Percentiles rank a stretch among this genome's conserved stretches.
Conservation (phyloP, 2,329 filamentous ascomycete species). For the Pseudogymnoascus sp. region DNA sequence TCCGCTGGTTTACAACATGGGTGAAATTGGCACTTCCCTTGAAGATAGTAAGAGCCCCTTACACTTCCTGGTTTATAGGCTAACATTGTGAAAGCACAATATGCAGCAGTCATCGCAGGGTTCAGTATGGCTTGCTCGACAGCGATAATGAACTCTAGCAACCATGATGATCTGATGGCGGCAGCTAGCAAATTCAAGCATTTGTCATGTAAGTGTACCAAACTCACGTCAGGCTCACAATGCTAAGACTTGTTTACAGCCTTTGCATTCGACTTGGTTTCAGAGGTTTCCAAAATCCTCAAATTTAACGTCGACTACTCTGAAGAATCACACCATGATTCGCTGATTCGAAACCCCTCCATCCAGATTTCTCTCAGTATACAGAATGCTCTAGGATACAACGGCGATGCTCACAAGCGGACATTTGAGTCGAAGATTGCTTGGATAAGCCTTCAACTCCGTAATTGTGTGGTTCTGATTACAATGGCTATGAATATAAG, state of each 20-base stretch:
- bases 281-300: slow-evolving; percentile 62
- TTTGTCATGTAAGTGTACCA: slow-evolving; percentile 17
- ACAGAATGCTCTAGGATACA: slow-evolving; percentile 71
- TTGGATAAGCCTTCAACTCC: slow-evolving; percentile 67
- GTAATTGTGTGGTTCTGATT: slow-evolving; percentile 62
- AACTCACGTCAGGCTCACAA: background rate
- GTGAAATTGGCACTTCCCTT: slow-evolving; percentile 43
- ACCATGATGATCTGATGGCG: slow-evolving; percentile 67
- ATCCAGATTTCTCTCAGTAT: slow-evolving; percentile 74
- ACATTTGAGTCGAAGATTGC: slow-evolving; percentile 67
- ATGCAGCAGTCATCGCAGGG: slow-evolving; percentile 54
- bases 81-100: slow-evolving; percentile 39
- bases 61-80: slow-evolving; percentile 9
- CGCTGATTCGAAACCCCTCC: slow-evolving; percentile 64
- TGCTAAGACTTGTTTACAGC: slow-evolving; percentile 34
- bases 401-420: slow-evolving; percentile 54
- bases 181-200: slow-evolving; percentile 42
- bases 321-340: slow-evolving; percentile 64
- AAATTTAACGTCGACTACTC: slow-evolving; percentile 77
- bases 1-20: slow-evolving; percentile 44
- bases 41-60: slow-evolving; percentile 41
- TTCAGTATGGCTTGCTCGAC: slow-evolving; percentile 49
- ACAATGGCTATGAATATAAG: slow-evolving; percentile 53
- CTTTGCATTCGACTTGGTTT: slow-evolving; percentile 57
- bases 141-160: slow-evolving; percentile 40